Base-by-base conservation (phyloP, 768 basidiomycete genomes). In the Steccherinum ochraceum region DNA sequence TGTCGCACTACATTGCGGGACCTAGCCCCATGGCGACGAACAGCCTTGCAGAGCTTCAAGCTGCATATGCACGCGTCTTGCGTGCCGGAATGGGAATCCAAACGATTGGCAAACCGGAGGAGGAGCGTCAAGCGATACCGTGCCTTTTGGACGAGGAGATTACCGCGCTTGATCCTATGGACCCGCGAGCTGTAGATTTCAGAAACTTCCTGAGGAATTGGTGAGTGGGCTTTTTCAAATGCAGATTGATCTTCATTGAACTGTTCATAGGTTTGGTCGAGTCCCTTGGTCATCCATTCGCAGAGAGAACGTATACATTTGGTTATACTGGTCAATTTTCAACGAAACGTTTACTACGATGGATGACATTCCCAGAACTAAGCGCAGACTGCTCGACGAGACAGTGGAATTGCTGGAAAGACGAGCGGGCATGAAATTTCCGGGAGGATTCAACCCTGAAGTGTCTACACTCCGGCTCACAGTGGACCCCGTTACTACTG, bases 261-360 rank as follows among this genome's bases (percentile, higher is more conserved):
- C 50, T 59, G 61, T 35, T 35, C 30, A 35, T 43, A 87, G 90
- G 90, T 94, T 94, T 64, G 69, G 76, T 50, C 81, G 80, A 57
- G 80, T 75, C 13, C 80, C 83, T 0, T 95, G 88, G 86, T 83
- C 83, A 0, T 71, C 76, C 12, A 77, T 95, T 51, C 80, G 73
- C 41, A 73, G 71, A 16, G 69, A 77, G 35, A 80, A 91, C 62
- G 69, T 90, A 50, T 74, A 74, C 40, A 71, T 78, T 52, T 94
- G 90, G 87, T 69, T 95, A 24, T 83, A 89, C 51, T 94, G 92
- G 91, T 77, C 80, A 20, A 83, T 88, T 60, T 93, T 83, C 66
- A 86, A 86, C 61, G 71, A 76, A 3, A 72, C 80, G 35, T 70
- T 88, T 25, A 83, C 84, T 13, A 61, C 77, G 4, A 61, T 68